phyloP scores from a whole-genome alignment of 1,284 basidiomycete genomes.

The Tremellales sp. region DNA sequence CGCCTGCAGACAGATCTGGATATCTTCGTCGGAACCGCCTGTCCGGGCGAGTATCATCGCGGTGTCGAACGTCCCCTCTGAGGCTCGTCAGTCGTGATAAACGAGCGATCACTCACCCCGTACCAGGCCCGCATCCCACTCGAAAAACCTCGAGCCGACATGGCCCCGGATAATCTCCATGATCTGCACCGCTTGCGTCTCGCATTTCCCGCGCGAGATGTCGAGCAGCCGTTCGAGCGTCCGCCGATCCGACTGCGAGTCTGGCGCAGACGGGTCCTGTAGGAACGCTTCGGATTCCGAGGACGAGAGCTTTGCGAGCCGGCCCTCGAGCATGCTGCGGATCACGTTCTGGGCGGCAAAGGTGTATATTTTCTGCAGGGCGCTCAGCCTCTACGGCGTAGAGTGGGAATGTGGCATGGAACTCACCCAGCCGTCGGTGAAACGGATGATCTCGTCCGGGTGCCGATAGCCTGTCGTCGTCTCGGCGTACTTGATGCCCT shows the following conservation, averaged over 20 bases:
- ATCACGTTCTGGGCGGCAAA: slow-evolving; percentile 47
- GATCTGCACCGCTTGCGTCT: slow-evolving; percentile 48
- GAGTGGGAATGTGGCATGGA: background rate
- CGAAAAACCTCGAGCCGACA: slow-evolving; percentile 56
- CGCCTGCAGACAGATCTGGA: slow-evolving; percentile 65
- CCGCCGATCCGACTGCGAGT: slow-evolving; percentile 11
- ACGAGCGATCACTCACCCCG: too few species aligned
- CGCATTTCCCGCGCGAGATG: slow-evolving; percentile 57
- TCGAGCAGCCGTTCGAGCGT: slow-evolving; percentile 50
- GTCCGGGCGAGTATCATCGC: slow-evolving; percentile 61
- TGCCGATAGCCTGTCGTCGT: slow-evolving; percentile 45
- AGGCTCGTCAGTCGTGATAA: too few species aligned
- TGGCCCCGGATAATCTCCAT: slow-evolving; percentile 56
- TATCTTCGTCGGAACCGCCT: slow-evolving; percentile 63
- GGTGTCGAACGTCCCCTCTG: slow-evolving; percentile 62
- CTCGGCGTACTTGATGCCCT: slow-evolving; percentile 54
- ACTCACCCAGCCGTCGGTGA: slow-evolving; percentile 74
- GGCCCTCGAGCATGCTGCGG: slow-evolving; percentile 40
- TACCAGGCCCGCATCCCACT: slow-evolving; percentile 74
- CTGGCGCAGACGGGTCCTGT: slow-evolving; percentile 14
- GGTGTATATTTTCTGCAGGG: slow-evolving; percentile 39
- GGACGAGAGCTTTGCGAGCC: slow-evolving; percentile 20
- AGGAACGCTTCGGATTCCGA: slow-evolving; percentile 16
- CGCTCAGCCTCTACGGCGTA: background rate
- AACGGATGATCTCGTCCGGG: slow-evolving; percentile 64